Evolutionary conservation across 148 eudicot species (phyloP).

Genomic region (Vaccinium darrowii): DNA sequence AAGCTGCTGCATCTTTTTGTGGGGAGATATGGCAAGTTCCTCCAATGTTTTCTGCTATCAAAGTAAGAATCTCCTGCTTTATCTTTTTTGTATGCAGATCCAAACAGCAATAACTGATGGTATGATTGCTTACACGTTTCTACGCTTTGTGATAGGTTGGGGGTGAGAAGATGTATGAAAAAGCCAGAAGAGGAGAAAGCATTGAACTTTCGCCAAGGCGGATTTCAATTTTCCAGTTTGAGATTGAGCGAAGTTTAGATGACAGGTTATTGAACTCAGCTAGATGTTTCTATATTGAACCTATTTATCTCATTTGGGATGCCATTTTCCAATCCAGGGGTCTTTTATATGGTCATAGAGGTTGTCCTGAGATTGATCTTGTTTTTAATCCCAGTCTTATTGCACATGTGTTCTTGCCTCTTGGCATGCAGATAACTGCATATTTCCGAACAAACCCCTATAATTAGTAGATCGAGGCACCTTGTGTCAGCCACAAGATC

Average conservation of each 20-base stretch:
- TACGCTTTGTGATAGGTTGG: conserved; percentile 55
- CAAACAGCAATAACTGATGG: not conserved
- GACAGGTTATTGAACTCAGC: conserved; percentile 61
- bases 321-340: not conserved
- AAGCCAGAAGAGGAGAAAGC: conserved; percentile 98
- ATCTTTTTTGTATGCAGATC: not conserved
- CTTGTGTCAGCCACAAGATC: not conserved
- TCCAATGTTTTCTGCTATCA: conserved; percentile 99
- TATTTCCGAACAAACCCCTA: not conserved
- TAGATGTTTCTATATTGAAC: not conserved
- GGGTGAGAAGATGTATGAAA: conserved; percentile 96
- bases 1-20: conserved; percentile 73
- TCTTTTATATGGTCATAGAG: not conserved
- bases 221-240: conserved; percentile 85
- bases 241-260: conserved; percentile 89
- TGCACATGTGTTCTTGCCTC: not conserved
- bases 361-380: not conserved
- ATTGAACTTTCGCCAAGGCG: conserved; percentile 94
- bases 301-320: not conserved
- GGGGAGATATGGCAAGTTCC: conserved; percentile 99
- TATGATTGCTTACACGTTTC: conserved; percentile 2
- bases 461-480: not conserved
- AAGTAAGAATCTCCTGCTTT: conserved; percentile 46
- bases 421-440: not conserved
- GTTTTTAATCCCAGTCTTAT: not conserved